Evolutionary conservation across 2,329 filamentous ascomycete species (phyloP).

Genomic region (Aspergillus aculeatinus): DNA sequence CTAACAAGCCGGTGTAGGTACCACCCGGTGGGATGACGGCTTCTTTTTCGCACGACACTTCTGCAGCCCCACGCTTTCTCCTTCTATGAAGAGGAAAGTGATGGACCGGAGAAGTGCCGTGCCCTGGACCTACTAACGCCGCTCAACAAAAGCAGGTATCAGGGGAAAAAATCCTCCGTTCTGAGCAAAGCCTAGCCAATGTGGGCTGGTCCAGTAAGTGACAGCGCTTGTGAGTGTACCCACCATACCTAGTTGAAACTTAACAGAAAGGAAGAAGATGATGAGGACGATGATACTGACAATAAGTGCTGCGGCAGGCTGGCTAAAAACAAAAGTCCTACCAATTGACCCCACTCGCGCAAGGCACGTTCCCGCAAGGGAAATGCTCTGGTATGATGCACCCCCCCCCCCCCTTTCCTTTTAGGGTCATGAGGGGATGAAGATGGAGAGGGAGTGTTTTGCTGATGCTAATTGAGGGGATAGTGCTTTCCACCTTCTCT

Average conservation of each 20-base stretch:
- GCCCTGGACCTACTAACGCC: background rate
- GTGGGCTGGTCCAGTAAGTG: constrained; percentile 21
- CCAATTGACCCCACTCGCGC: background rate
- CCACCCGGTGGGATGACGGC: too few species aligned
- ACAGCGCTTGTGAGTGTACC: constrained; percentile 14
- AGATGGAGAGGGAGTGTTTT: too few species aligned
- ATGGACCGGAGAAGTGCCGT: background rate
- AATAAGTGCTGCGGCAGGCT: constrained; percentile 1
- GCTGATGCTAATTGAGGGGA: background rate
- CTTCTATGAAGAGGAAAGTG: background rate
- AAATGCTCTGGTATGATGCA: constrained; percentile 7
- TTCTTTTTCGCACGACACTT: too few species aligned
- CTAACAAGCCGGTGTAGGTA: too few species aligned
- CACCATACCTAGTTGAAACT: too few species aligned
- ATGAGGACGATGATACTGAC: too few species aligned
- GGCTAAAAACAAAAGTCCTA: constrained; percentile 11
- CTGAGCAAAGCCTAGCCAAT: constrained; percentile 16
- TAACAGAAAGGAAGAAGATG: too few species aligned
- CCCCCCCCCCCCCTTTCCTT: too few species aligned
- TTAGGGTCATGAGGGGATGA: too few species aligned
- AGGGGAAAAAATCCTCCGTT: background rate
- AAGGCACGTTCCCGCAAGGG: constrained; percentile 2
- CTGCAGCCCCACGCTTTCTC: background rate
- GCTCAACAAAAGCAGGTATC: background rate
- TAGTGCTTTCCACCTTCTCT: background rate